Conservation (phyloP, 345 rosid species). For the sweet orange (Citrus sinensis) region DVS_A1.0 CM039162.1:31274501-31275000, state of each 20-base stretch:
- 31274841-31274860: background rate
- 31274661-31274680: background rate
- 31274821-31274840: background rate
- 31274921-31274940: background rate
- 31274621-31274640: background rate
- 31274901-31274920: constrained; percentile 11
- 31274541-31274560: too few relatives aligned
- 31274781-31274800: too few relatives aligned
- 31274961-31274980: background rate
- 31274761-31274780: background rate
- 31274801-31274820: background rate
- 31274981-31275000: background rate
- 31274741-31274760: background rate
- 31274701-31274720: too few relatives aligned
- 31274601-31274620: background rate
- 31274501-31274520: too few relatives aligned
- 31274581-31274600: too few relatives aligned
- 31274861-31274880: background rate
- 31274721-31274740: too few relatives aligned
- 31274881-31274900: background rate
- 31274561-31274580: too few relatives aligned
- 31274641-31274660: background rate
- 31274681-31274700: background rate
- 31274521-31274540: too few relatives aligned
- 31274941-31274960: background rate